A percentile compares a stretch with the other conserved stretches of the same genome.
phyloP scores from a whole-genome alignment of 2,329 filamentous ascomycete genomes.

The Leptodontidium sp. region DNA sequence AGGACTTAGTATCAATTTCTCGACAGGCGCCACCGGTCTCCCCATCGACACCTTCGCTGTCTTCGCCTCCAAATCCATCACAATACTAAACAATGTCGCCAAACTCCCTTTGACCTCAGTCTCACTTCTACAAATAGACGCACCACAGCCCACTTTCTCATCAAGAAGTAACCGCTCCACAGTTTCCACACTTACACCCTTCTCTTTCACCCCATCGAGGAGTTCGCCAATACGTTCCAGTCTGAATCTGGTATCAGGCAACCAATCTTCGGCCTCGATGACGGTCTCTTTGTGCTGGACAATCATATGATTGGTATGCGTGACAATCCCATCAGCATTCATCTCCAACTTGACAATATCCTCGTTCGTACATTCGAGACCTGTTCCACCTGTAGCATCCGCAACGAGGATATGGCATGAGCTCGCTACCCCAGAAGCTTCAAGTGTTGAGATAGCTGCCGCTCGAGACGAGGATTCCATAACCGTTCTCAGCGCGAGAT shows the following conservation, averaged over 20 bases:
- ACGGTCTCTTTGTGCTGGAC: constrained; percentile 34
- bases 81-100: constrained; percentile 50
- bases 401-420: constrained; percentile 63
- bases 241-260: constrained; percentile 44
- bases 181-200: constrained; percentile 27
- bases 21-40: constrained; percentile 45
- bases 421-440: constrained; percentile 57
- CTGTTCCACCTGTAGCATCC: constrained; percentile 55
- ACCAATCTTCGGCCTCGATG: constrained; percentile 35
- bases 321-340: constrained; percentile 35
- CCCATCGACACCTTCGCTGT: constrained; percentile 47
- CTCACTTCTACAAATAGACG: constrained; percentile 46
- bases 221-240: constrained; percentile 46
- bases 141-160: constrained; percentile 33
- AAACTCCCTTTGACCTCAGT: constrained; percentile 41
- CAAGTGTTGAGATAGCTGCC: constrained; percentile 55
- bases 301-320: constrained; percentile 48
- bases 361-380: constrained; percentile 56
- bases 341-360: constrained; percentile 43
- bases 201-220: constrained; percentile 38
- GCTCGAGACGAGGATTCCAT: constrained; percentile 55
- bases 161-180: constrained; percentile 34
- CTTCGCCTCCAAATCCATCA: constrained; percentile 49
- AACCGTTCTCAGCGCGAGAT: constrained; percentile 61
- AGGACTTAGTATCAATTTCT: constrained; percentile 43